phyloP scores from a whole-genome alignment of 208 protist genomes.

The Trypanosoma mega region DNA sequence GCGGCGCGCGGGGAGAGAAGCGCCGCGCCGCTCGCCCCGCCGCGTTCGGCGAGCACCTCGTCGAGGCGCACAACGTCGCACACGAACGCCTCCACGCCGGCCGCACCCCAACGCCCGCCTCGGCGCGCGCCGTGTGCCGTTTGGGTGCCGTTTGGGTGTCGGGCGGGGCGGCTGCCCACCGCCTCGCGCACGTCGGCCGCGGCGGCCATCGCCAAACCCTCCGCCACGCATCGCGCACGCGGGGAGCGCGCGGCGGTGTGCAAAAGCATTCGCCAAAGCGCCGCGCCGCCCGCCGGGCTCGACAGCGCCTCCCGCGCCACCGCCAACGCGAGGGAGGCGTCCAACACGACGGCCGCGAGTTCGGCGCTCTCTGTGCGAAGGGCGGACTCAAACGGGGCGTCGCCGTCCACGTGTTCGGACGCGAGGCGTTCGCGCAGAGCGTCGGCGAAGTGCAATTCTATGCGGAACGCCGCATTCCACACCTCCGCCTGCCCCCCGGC shows the following conservation, averaged over 20 bases:
- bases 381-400: neutral
- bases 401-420: too few relatives aligned
- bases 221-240: neutral
- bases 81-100: neutral
- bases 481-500: conserved; percentile 49
- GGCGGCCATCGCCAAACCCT: neutral
- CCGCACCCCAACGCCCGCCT: conserved; percentile 10
- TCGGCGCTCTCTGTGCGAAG: neutral
- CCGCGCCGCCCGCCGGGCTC: neutral
- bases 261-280: neutral
- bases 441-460: conserved; percentile 73
- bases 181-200: neutral
- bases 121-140: conserved; percentile 35
- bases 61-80: neutral
- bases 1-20: too few relatives aligned
- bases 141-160: too few relatives aligned
- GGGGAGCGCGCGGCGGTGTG: neutral
- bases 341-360: neutral
- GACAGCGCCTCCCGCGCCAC: neutral
- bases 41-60: neutral
- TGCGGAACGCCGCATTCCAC: conserved; percentile 63
- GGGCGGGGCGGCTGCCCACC: neutral
- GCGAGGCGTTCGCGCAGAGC: too few relatives aligned
- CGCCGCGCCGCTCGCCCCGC: too few relatives aligned
- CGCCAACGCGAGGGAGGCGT: neutral